Conservation (phyloP, 805 yeast species). For the Kluyveromyces aestuarii region DNA sequence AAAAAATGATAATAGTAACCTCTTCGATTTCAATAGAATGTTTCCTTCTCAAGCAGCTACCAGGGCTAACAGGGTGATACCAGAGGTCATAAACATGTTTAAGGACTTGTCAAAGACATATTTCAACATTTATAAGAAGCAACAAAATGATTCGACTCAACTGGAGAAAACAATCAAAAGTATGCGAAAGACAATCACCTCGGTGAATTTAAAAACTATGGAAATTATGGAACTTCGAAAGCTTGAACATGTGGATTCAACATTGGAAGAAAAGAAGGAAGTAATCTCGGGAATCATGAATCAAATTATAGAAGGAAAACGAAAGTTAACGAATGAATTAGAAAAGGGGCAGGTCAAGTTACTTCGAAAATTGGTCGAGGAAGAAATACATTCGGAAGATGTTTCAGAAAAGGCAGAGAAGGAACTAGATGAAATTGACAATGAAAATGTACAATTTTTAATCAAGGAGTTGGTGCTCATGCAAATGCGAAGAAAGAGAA, state of each 20-base stretch:
- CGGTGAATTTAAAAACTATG: slow-evolving; percentile 17
- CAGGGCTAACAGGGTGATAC: slow-evolving; percentile 20
- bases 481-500: slow-evolving; percentile 34
- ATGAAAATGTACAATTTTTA: slow-evolving; percentile 14
- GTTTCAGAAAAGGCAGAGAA: neutral
- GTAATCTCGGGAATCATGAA: slow-evolving; percentile 9
- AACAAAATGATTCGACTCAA: slow-evolving; percentile 33
- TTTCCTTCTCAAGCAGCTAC: slow-evolving; percentile 28
- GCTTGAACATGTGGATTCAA: slow-evolving; percentile 68
- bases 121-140: slow-evolving; percentile 40
- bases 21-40: slow-evolving; percentile 16
- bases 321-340: slow-evolving; percentile 16
- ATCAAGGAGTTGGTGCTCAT: slow-evolving; percentile 31
- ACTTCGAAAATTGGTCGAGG: slow-evolving; percentile 7
- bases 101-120: slow-evolving; percentile 43
- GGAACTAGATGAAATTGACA: slow-evolving; percentile 8
- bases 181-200: slow-evolving; percentile 15
- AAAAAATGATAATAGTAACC: neutral
- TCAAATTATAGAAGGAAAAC: slow-evolving; percentile 14
- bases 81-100: slow-evolving; percentile 19
- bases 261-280: slow-evolving; percentile 30
- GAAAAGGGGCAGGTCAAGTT: slow-evolving; percentile 25
- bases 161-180: slow-evolving; percentile 18
- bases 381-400: slow-evolving; percentile 2
- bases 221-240: slow-evolving; percentile 55